These are phyloP conservation scores for Volvox reticuliferus DNA, from an alignment of 139 green algal species.

Conservation along the genomic window DNA sequence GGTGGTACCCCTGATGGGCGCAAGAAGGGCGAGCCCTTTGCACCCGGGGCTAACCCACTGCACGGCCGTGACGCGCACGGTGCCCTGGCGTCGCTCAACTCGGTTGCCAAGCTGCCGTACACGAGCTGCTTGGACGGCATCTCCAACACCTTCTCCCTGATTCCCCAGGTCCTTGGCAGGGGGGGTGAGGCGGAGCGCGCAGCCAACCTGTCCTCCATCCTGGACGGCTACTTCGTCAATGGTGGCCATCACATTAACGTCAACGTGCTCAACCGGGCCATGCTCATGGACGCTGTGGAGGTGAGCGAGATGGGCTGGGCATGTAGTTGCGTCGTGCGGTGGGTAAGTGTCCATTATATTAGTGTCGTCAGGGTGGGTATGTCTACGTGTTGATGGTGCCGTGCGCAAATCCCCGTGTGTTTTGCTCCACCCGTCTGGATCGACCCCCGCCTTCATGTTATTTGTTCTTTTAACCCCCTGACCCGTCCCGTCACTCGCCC, in stretches of 20 bases:
- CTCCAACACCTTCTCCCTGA: slow-evolving; percentile 83
- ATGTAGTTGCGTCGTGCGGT: no score
- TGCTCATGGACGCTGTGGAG: slow-evolving; percentile 81
- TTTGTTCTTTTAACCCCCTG: not conserved
- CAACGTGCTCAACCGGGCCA: slow-evolving; percentile 76
- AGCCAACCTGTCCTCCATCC: slow-evolving; percentile 73
- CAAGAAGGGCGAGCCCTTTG: slow-evolving; percentile 77
- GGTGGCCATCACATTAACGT: slow-evolving; percentile 84
- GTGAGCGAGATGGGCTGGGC: not conserved
- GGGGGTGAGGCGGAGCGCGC: slow-evolving; percentile 50
- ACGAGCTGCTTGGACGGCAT: slow-evolving; percentile 77
- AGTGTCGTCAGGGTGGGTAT: no score
- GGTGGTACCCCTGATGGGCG: slow-evolving; percentile 81
- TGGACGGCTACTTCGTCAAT: slow-evolving; percentile 83
- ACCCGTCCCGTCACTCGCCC: not conserved
- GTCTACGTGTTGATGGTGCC: no score
- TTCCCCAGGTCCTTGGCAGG: slow-evolving; percentile 69
- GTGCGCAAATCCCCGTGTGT: no score
- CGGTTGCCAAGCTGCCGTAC: slow-evolving; percentile 69
- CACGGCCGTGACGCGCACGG: slow-evolving; percentile 77
- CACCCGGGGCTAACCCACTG: slow-evolving; percentile 78
- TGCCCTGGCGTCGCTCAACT: slow-evolving; percentile 79
- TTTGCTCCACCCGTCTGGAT: no score
- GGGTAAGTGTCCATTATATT: no score
- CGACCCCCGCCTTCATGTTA: not conserved